Base-by-base conservation (phyloP, 352 stramenopile genomes). In the Globisporangium canariense region DNA sequence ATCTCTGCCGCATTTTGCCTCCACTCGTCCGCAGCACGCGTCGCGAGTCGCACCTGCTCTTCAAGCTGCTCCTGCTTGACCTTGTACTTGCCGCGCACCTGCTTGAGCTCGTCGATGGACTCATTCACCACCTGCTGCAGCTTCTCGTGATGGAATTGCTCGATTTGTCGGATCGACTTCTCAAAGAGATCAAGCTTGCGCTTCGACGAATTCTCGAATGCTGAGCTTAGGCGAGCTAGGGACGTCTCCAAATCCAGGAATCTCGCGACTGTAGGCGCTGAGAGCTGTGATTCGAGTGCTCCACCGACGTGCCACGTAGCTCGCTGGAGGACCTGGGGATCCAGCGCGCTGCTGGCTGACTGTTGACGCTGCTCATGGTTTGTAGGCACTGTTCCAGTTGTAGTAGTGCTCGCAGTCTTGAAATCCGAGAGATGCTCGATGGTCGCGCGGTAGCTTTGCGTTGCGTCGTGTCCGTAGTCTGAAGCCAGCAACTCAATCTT, bases 121-220 rank as follows among this genome's bases (percentile, higher is more conserved):
- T 88, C 78, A 9, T 78, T 68, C 18, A 85, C 71, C 0, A 87
- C 78, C 51, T 65, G 69, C 53, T 84, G 77, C 30, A 90, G 73
- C 10, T 71, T 77, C 9, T 83, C 74, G 30, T 88, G 72, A 46
- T 90, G 81, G 49, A 81, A 71, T 14, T 65, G 66, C 62, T 87
- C 78, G 36, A 90, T 67, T 60, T 88, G 73, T n/a, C 71, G 53
- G 16, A 87, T 62, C 8, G 78, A 73, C 32, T 65, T 60, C 53
- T 88, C 78, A 53, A 83, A 87, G 40, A 75, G 75, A 11, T 62
- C 58, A 41, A 81, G 68, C 52, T 83, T 76, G 7, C 70, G 64
- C 5, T 55, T 66, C 30, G 72, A 73, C 28, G 81, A 71, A 28
- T 65, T 41, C 25, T 78, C 62, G 2, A 82, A 71, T 0, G 73